Evolutionary conservation across 2,329 filamentous ascomycete species (phyloP).

Genomic region (Colletotrichum higginsianum): DNA sequence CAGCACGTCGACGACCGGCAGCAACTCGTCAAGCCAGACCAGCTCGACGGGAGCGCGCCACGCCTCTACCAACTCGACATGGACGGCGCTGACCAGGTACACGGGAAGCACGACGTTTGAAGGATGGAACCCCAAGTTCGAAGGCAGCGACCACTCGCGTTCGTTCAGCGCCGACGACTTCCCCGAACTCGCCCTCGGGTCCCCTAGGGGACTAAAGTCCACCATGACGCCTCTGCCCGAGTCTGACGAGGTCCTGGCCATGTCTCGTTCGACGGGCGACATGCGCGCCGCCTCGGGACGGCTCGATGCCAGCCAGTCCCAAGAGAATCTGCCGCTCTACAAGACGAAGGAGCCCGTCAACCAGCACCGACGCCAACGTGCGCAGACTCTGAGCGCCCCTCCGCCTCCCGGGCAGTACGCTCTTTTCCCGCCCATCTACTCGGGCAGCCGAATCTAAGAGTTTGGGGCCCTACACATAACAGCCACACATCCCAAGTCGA

Average conservation of each 20-base stretch:
- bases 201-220: constrained; percentile 30
- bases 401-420: constrained; percentile 64
- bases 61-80: constrained; percentile 67
- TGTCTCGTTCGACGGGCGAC: constrained; percentile 35
- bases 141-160: constrained; percentile 52
- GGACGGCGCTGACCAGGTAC: constrained; percentile 68
- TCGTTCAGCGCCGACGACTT: constrained; percentile 45
- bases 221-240: constrained; percentile 41
- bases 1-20: constrained; percentile 70
- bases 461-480: background rate
- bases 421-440: constrained; percentile 57
- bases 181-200: constrained; percentile 44
- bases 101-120: constrained; percentile 65
- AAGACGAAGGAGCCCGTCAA: constrained; percentile 51
- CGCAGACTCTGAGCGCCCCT: constrained; percentile 61
- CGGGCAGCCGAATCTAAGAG: constrained; percentile 52
- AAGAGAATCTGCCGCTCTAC: constrained; percentile 48
- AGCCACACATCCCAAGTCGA: background rate
- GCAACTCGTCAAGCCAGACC: constrained; percentile 63
- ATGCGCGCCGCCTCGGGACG: constrained; percentile 31
- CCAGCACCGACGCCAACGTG: constrained; percentile 55
- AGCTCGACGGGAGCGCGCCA: constrained; percentile 66
- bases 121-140: constrained; percentile 47
- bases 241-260: constrained; percentile 33
- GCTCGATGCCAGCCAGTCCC: constrained; percentile 44